These are phyloP conservation scores for Populus alba DNA, from an alignment of 345 rosid species.

Conservation along the genomic window DNA sequence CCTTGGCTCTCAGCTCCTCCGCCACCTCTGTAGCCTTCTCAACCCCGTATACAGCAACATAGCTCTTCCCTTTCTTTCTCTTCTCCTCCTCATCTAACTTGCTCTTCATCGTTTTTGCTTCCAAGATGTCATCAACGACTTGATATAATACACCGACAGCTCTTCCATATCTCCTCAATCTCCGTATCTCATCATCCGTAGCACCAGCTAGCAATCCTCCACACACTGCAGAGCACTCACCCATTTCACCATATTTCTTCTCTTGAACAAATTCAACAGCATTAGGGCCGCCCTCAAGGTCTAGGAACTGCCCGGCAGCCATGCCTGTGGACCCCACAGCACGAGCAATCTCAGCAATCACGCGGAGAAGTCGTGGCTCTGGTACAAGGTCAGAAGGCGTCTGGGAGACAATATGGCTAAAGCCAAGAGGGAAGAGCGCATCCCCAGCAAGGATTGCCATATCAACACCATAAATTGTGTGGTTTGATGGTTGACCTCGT, in stretches of 20 bases:
- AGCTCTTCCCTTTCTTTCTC: conserved; percentile 49
- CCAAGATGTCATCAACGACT: conserved; percentile 65
- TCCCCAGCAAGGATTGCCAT: conserved; percentile 96
- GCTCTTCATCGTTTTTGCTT: conserved; percentile 27
- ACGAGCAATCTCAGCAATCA: conserved; percentile 87
- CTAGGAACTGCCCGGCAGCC: conserved; percentile 96
- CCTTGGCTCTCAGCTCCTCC: conserved; percentile 57
- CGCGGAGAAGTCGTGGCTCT: conserved; percentile 53
- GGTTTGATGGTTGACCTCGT: conserved; percentile 90
- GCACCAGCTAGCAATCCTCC: conserved; percentile 94
- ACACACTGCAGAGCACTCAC: conserved; percentile 89
- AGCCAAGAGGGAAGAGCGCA: conserved; percentile 92
- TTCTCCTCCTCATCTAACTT: conserved; percentile 18
- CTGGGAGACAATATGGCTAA: conserved; percentile 75
- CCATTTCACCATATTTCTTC: conserved; percentile 88
- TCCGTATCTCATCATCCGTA: conserved; percentile 58
- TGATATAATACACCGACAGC: conserved; percentile 86
- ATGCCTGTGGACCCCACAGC: conserved; percentile 90
- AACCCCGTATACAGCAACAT: conserved; percentile 50
- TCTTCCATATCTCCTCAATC: conserved; percentile 76
- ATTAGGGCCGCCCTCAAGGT: conserved; percentile 72
- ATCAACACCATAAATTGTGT: conserved; percentile 63
- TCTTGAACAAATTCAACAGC: conserved; percentile 63
- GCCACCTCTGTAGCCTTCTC: conserved; percentile 69
- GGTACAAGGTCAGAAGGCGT: conserved; percentile 75